Percentiles rank a stretch among this genome's conserved stretches.
These are phyloP conservation scores for sunflower (Helianthus annuus) DNA, from an alignment of 129 eudicot genomes.

Conservation along the genomic window DNA sequence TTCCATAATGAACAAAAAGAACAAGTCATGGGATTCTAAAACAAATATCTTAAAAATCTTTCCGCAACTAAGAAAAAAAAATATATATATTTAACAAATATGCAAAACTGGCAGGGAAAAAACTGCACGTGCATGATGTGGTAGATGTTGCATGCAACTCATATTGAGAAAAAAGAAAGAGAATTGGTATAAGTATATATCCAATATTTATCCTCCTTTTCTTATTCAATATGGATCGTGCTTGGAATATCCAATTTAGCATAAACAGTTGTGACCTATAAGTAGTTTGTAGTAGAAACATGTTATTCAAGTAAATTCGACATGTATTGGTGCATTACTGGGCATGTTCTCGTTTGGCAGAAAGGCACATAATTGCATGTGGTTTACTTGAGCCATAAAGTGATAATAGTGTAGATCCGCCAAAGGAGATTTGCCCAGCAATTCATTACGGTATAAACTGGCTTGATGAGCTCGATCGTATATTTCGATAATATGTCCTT, in stretches of 20 bases:
- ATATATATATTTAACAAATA: background rate
- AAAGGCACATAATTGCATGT: background rate
- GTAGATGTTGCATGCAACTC: conserved; percentile 3
- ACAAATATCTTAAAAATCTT: background rate
- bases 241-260: conserved; percentile 30
- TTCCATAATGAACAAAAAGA: background rate
- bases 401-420: background rate
- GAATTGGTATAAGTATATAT: background rate
- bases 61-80: background rate
- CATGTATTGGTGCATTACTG: conserved; percentile 20
- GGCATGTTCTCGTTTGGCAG: conserved; percentile 26
- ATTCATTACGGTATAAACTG: background rate
- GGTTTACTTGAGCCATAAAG: background rate
- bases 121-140: background rate
- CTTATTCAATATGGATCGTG: conserved; percentile 11
- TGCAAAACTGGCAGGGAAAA: background rate
- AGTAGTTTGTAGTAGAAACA: conserved; percentile 3
- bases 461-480: background rate
- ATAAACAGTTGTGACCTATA: conserved; percentile 18
- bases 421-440: conserved; percentile 35
- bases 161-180: background rate
- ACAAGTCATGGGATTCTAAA: background rate
- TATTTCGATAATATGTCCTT: background rate
- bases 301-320: background rate
- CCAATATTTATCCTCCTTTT: conserved; percentile 6